A percentile compares a stretch with the other conserved stretches of the same genome.
Conservation (phyloP, 2,329 filamentous ascomycete genomes). For the Aspergillus piperis region DNA sequence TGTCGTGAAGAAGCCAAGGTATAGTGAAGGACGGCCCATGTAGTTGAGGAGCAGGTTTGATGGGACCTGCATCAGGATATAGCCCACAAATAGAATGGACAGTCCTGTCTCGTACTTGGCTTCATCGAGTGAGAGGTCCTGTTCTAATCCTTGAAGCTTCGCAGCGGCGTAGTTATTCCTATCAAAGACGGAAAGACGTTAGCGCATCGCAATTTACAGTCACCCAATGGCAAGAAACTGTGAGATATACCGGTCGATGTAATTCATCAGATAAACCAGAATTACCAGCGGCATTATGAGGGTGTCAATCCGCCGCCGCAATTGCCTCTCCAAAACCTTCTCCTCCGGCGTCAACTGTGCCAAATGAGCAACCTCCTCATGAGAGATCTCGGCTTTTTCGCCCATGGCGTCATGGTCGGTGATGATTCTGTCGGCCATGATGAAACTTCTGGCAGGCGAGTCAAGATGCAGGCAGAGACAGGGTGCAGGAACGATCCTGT, state of each 20-base stretch:
- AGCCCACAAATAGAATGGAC: slow-evolving; percentile 48
- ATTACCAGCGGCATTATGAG: slow-evolving; percentile 46
- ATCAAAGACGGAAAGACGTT: background rate
- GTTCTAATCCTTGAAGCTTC: slow-evolving; percentile 45
- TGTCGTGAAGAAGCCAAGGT: slow-evolving; percentile 48
- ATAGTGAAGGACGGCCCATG: slow-evolving; percentile 46
- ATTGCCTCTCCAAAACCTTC: slow-evolving; percentile 38
- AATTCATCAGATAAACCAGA: slow-evolving; percentile 48
- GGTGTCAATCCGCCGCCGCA: slow-evolving; percentile 40
- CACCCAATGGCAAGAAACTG: background rate
- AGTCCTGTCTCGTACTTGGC: slow-evolving; percentile 46
- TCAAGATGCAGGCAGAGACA: background rate
- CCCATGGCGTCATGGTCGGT: slow-evolving; percentile 19
- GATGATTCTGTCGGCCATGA: slow-evolving; percentile 10
- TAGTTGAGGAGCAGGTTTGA: slow-evolving; percentile 49
- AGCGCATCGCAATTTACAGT: background rate
- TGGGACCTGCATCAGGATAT: slow-evolving; percentile 51
- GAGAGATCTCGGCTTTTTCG: slow-evolving; percentile 21
- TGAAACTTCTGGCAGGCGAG: background rate
- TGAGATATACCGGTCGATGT: slow-evolving; percentile 43
- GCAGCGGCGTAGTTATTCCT: slow-evolving; percentile 52
- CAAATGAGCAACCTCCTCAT: slow-evolving; percentile 40
- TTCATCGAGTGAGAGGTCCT: slow-evolving; percentile 38
- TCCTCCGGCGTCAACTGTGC: slow-evolving; percentile 34
- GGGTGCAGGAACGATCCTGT: background rate